phyloP scores from a whole-genome alignment of 2,329 filamentous ascomycete genomes.

The Dendrostoma leiphaemia region DNA sequence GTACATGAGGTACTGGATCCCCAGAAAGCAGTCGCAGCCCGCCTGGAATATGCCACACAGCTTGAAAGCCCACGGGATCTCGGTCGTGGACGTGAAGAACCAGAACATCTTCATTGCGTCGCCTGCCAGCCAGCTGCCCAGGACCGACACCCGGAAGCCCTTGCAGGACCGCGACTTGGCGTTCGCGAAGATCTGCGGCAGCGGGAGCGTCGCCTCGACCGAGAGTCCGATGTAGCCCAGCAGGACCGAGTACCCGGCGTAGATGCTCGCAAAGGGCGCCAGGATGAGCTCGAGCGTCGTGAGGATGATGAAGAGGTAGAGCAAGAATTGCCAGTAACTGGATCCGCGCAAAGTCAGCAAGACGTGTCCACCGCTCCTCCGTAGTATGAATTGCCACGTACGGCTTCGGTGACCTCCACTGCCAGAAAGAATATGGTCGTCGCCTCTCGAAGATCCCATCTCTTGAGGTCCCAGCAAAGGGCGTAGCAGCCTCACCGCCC shows the following conservation, averaged over 20 bases:
- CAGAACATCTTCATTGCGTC: conserved; percentile 86
- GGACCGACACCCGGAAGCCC: conserved; percentile 73
- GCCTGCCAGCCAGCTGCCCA: conserved; percentile 75
- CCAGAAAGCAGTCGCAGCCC: conserved; percentile 70
- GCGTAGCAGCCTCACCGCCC: conserved; percentile 57
- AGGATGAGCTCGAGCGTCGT: conserved; percentile 66
- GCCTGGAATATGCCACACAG: conserved; percentile 81
- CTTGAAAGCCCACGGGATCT: conserved; percentile 78
- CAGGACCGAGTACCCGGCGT: conserved; percentile 62
- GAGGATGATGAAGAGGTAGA: conserved; percentile 63
- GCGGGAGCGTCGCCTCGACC: conserved; percentile 76
- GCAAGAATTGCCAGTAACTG: conserved; percentile 76
- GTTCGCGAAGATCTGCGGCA: conserved; percentile 77
- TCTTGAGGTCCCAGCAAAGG: conserved; percentile 55
- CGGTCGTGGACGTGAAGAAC: conserved; percentile 71
- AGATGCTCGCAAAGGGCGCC: conserved; percentile 54
- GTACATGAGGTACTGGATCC: conserved; percentile 72
- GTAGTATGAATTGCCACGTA: conserved; percentile 34
- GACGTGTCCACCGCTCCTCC: neutral
- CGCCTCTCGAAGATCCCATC: conserved; percentile 39
- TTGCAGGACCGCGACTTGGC: conserved; percentile 66
- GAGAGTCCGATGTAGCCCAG: conserved; percentile 75
- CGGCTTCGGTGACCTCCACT: conserved; percentile 71
- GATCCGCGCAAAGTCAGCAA: conserved; percentile 24
- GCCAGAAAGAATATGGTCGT: conserved; percentile 78